These are phyloP conservation scores for Ailanthus altissimus DNA, from an alignment of 345 rosid genomes.

Conservation along the genomic window DNA sequence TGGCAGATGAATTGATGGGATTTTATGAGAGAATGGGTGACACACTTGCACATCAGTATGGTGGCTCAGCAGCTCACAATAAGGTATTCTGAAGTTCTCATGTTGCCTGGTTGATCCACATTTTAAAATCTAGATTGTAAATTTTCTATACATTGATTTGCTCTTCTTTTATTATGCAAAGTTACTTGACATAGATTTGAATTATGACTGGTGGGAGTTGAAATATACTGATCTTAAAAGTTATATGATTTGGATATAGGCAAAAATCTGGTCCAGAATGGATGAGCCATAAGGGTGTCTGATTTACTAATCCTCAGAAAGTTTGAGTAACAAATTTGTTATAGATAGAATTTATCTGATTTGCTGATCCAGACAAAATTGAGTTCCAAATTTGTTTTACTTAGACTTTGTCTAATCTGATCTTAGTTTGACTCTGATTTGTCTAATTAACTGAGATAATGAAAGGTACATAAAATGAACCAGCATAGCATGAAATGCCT, in stretches of 20 bases:
- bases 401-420: not conserved
- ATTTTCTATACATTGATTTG: not conserved
- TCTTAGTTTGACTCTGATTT: not conserved
- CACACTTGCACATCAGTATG: conserved; percentile 86
- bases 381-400: not conserved
- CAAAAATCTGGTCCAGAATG: not conserved
- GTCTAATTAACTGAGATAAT: not conserved
- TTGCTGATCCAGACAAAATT: not conserved
- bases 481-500: not conserved
- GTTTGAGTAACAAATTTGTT: not conserved
- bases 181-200: not conserved
- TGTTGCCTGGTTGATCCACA: conserved; percentile 12
- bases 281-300: not conserved
- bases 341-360: not conserved
- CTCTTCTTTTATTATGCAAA: not conserved
- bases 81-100: conserved; percentile 44
- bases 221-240: not conserved
- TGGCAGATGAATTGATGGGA: conserved; percentile 85
- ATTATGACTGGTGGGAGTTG: not conserved
- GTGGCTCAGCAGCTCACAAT: conserved; percentile 91
- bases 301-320: too few species aligned
- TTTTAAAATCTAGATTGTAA: not conserved
- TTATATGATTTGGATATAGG: not conserved
- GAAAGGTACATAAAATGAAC: not conserved
- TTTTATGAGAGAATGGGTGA: conserved; percentile 90